Percentiles rank a stretch among this genome's conserved stretches.
Conservation (phyloP, 805 yeast species). For the Saturnispora besseyi region DNA sequence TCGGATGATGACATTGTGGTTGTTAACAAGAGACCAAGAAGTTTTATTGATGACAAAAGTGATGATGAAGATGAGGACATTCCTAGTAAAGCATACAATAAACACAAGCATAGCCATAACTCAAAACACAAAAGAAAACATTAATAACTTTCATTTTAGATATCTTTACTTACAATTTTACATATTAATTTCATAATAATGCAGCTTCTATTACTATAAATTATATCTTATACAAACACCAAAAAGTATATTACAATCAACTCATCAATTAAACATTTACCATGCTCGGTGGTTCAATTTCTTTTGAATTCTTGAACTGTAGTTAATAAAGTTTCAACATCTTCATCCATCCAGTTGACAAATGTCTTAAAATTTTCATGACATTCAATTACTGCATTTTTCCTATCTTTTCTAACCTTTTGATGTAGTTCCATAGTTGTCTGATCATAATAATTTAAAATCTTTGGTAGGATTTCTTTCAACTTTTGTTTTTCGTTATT, state of each 20-base stretch:
- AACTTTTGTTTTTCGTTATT: slow-evolving; percentile 2
- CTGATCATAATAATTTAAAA: slow-evolving; percentile 13
- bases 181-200: neutral
- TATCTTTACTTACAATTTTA: neutral
- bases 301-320: slow-evolving; percentile 3
- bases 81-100: neutral
- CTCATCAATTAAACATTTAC: neutral
- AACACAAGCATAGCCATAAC: neutral
- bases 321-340: slow-evolving; percentile 8
- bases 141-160: neutral
- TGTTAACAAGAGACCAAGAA: neutral
- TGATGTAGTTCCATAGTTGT: slow-evolving; percentile 10
- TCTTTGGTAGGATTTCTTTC: slow-evolving; percentile 10
- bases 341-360: slow-evolving; percentile 16
- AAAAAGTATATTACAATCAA: neutral
- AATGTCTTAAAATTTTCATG: slow-evolving; percentile 9
- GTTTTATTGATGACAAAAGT: slow-evolving; percentile 3
- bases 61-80: neutral
- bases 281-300: neutral
- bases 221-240: neutral
- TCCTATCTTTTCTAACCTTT: slow-evolving; percentile 4
- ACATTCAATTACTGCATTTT: slow-evolving; percentile 8
- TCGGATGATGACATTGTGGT: neutral
- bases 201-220: neutral
- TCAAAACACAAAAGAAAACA: neutral